A percentile compares a stretch with the other conserved stretches of the same genome.
Evolutionary conservation across 805 yeast genomes (phyloP).

Genomic region (Candida koratica): DNA sequence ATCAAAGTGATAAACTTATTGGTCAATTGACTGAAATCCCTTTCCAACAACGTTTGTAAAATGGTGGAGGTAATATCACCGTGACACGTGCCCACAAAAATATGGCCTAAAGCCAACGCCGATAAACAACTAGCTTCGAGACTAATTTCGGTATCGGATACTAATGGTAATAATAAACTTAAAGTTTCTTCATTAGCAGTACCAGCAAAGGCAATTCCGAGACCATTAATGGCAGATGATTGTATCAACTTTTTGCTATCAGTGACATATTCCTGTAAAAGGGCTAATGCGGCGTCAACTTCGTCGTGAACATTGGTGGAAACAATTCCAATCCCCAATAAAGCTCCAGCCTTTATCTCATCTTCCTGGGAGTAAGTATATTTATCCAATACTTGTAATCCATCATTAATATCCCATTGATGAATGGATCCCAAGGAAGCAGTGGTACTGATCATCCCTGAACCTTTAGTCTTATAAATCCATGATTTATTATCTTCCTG

Average conservation of each 20-base stretch:
- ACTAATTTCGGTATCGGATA: slow-evolving; percentile 69
- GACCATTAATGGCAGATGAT: slow-evolving; percentile 81
- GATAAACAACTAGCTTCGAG: slow-evolving; percentile 82
- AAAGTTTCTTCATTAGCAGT: slow-evolving; percentile 81
- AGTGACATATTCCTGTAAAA: slow-evolving; percentile 77
- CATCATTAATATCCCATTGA: slow-evolving; percentile 89
- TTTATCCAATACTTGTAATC: slow-evolving; percentile 84
- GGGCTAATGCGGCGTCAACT: slow-evolving; percentile 84
- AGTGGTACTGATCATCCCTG: slow-evolving; percentile 87
- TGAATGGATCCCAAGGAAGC: slow-evolving; percentile 87
- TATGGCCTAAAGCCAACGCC: slow-evolving; percentile 88
- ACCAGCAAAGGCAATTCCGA: slow-evolving; percentile 94
- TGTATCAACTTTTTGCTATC: slow-evolving; percentile 61
- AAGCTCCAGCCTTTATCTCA: slow-evolving; percentile 92
- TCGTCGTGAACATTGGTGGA: slow-evolving; percentile 94
- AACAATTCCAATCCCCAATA: slow-evolving; percentile 89
- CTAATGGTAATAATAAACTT: slow-evolving; percentile 72
- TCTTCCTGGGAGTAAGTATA: slow-evolving; percentile 81
- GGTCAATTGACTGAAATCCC: slow-evolving; percentile 70
- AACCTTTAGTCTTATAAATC: slow-evolving; percentile 89
- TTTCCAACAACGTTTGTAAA: slow-evolving; percentile 83
- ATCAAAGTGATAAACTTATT: slow-evolving; percentile 86
- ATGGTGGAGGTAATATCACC: slow-evolving; percentile 93
- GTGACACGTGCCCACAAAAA: slow-evolving; percentile 92
- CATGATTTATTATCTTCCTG: slow-evolving; percentile 71